phyloP scores from a whole-genome alignment of 345 rosid species.

The Brassica napus region Da-Ae NC_063444.1:21231001-21231500 shows the following conservation, averaged over 20 bases:
- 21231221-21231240: too few species aligned
- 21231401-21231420: too few species aligned
- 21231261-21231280: background rate
- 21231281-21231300: background rate
- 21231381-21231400: too few species aligned
- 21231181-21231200: background rate
- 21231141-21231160: background rate
- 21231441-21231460: too few species aligned
- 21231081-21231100: background rate
- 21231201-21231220: background rate
- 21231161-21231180: background rate
- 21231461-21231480: too few species aligned
- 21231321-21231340: constrained; percentile 5
- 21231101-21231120: background rate
- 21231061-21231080: background rate
- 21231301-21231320: background rate
- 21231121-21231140: background rate
- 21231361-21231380: constrained; percentile 15
- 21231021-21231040: background rate
- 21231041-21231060: background rate
- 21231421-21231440: too few species aligned
- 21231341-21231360: constrained; percentile 25
- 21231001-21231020: background rate
- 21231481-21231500: too few species aligned
- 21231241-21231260: background rate